Evolutionary conservation across 805 yeast species (phyloP).

Genomic region (Clavispora vitiphila): DNA sequence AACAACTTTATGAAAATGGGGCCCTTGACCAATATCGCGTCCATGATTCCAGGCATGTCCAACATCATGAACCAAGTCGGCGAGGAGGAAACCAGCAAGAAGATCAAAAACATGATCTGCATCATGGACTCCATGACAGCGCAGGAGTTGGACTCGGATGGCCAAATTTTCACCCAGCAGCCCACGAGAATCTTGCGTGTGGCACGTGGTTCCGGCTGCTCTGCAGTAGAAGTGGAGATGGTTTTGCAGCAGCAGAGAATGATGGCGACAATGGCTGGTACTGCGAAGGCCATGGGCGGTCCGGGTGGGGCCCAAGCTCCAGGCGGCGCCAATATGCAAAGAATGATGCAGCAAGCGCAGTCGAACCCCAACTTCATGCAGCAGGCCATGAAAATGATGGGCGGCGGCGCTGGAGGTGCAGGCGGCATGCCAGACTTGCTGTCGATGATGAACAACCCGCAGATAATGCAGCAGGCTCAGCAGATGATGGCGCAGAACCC

Average conservation of each 20-base stretch:
- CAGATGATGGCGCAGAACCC: constrained; percentile 44
- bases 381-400: constrained; percentile 59
- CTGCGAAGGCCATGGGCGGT: constrained; percentile 50
- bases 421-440: constrained; percentile 34
- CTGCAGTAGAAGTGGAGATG: constrained; percentile 90
- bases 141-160: constrained; percentile 86
- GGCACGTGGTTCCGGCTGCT: constrained; percentile 91
- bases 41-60: constrained; percentile 91
- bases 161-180: constrained; percentile 68
- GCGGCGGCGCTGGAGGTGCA: constrained; percentile 41
- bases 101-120: constrained; percentile 82
- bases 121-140: constrained; percentile 96
- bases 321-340: constrained; percentile 41
- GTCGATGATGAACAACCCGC: constrained; percentile 48
- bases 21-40: constrained; percentile 87
- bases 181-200: constrained; percentile 86
- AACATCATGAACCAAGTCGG: constrained; percentile 81
- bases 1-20: constrained; percentile 95
- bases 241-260: constrained; percentile 84
- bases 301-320: constrained; percentile 31
- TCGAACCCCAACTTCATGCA: constrained; percentile 49
- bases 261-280: constrained; percentile 91
- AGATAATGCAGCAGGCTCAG: constrained; percentile 44
- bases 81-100: constrained; percentile 84
- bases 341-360: constrained; percentile 54